Percentiles rank a stretch among this genome's conserved stretches.
Evolutionary conservation across 1,284 basidiomycete genomes (phyloP).

Genomic region (Rhodotorula glutinis): DNA sequence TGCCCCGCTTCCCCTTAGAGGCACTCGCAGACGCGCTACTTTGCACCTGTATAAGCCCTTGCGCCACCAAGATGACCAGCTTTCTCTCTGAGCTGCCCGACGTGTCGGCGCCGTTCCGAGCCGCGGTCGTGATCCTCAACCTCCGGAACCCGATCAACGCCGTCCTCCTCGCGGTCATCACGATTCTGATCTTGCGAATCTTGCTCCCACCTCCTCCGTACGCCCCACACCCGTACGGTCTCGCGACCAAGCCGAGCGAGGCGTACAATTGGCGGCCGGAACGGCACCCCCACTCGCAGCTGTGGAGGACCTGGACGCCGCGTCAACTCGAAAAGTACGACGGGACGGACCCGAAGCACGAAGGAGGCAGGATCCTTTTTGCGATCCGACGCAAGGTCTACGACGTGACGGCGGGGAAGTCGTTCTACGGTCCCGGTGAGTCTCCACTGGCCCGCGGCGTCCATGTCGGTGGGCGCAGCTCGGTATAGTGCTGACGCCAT

Average conservation of each 20-base stretch:
- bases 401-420: slow-evolving; percentile 39
- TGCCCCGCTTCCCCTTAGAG: too few relatives aligned
- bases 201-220: slow-evolving; percentile 32
- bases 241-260: slow-evolving; percentile 20
- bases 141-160: slow-evolving; percentile 22
- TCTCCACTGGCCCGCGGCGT: not conserved
- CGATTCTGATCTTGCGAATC: slow-evolving; percentile 28
- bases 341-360: slow-evolving; percentile 21
- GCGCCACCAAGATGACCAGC: not conserved
- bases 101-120: not conserved
- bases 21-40: too few relatives aligned
- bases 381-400: slow-evolving; percentile 44
- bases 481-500: not conserved
- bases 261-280: slow-evolving; percentile 42
- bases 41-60: too few relatives aligned
- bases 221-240: slow-evolving; percentile 10
- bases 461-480: not conserved
- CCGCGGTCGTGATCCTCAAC: not conserved
- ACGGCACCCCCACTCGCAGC: slow-evolving; percentile 20
- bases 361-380: slow-evolving; percentile 34
- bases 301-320: slow-evolving; percentile 43
- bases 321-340: slow-evolving; percentile 35
- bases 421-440: slow-evolving; percentile 44
- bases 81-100: not conserved
- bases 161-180: slow-evolving; percentile 31